A percentile compares a stretch with the other conserved stretches of the same genome.
Conservation (phyloP, 768 basidiomycete genomes). For the Nevesoporus exiguus region DNA sequence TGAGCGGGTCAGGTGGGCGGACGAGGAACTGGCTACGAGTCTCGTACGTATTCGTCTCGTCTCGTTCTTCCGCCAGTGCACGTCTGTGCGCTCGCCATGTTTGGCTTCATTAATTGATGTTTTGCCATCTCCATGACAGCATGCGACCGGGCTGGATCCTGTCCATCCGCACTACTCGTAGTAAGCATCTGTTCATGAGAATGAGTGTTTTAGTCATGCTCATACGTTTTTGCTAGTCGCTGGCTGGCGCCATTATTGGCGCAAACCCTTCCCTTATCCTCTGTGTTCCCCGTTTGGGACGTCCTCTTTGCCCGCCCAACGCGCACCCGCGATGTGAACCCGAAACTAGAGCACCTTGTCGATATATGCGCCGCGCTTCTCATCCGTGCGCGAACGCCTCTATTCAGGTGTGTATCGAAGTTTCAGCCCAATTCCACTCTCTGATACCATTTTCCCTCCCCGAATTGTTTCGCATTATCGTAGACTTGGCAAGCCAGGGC, state of each 20-base stretch:
- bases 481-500: conserved; percentile 52
- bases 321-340: conserved; percentile 48
- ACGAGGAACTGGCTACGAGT: conserved; percentile 55
- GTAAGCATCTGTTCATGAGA: conserved; percentile 39
- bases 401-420: conserved; percentile 48
- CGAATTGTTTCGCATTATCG: background rate
- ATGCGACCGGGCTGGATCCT: conserved; percentile 64
- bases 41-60: conserved; percentile 41
- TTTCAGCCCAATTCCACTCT: background rate
- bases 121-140: conserved; percentile 35
- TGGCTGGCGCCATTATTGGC: conserved; percentile 73
- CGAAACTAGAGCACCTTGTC: conserved; percentile 66
- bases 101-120: background rate
- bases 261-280: conserved; percentile 65
- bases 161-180: conserved; percentile 75
- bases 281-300: conserved; percentile 67
- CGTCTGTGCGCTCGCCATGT: background rate
- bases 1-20: conserved; percentile 58
- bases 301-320: conserved; percentile 58
- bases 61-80: background rate
- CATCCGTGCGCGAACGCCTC: conserved; percentile 48
- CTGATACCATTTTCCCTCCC: background rate
- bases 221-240: conserved; percentile 41
- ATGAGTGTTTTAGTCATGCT: background rate
- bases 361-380: conserved; percentile 72